Evolutionary conservation across 345 rosid species (phyloP), one percentile per base, ranked within the genome.

Genomic region (Eutrema heterophyllum): DNA sequence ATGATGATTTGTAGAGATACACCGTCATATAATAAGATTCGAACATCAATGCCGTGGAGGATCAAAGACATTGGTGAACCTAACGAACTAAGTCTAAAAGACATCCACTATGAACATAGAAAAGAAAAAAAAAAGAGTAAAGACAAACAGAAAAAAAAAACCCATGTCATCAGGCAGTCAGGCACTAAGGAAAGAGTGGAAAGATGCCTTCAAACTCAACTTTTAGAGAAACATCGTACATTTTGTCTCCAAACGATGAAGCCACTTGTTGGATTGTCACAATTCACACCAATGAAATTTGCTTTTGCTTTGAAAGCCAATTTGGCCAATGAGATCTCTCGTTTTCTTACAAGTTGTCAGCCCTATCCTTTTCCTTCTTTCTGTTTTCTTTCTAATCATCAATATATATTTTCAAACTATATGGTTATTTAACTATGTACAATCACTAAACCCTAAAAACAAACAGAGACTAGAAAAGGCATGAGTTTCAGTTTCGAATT

Each of bases 201-300:
- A 54, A 68, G 63, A 45, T 53, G 75, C 79, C 49, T 29, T 46
- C 45, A 69, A 41, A 55, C 29, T 16, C 51, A 39, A 46, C 72
- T 71, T 71, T 71, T 48, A 43, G 52, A 56, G 52, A 58, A 54
- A 76, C 79, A 76, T 71, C 21, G 72, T 77, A 77, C 80, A 77
- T 26, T 64, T 57, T 64, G 72, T 77, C 72, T 64, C 72, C 53
- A 64, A 64, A 48, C 13, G 67, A 71, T 57, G 68, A 71, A 64
- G 71, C 80, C 80, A 77, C 62, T 70, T 30, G 80, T 77, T 54
- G 58, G 75, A 29, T 69, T 55, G 74, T 68, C 70, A 76, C 64
- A 45, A 16, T 53, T 76, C 59, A 9, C 57, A 70, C 55, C 67
- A 64, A 48, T 70, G 50, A 68, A 41, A 21, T 61, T 62, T 50